phyloP scores from a whole-genome alignment of 129 eudicot species.

The Escallonia herrerae region DNA sequence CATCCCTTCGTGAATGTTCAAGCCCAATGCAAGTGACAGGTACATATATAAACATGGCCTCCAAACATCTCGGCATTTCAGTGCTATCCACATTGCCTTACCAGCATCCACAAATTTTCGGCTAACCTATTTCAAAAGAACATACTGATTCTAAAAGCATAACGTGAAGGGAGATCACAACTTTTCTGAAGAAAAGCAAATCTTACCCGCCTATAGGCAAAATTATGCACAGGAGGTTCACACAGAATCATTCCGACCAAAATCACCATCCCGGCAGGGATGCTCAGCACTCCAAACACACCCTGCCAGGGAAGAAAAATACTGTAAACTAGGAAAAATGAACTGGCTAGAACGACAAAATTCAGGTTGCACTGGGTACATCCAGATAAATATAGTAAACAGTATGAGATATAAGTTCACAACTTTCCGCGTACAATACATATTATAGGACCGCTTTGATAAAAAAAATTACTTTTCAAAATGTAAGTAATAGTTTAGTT shows the following conservation, averaged over 20 bases:
- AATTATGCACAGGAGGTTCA: conserved; percentile 47
- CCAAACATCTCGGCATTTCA: conserved; percentile 76
- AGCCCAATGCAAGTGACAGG: conserved; percentile 65
- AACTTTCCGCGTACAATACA: too few species aligned
- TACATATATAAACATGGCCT: conserved; percentile 94
- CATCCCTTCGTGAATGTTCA: conserved; percentile 85
- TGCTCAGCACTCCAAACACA: conserved; percentile 65
- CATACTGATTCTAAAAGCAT: not conserved
- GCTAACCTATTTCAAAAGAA: conserved; percentile 38
- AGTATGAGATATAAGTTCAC: not conserved
- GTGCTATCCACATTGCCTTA: conserved; percentile 68
- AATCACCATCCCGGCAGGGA: conserved; percentile 58
- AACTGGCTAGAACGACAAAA: not conserved
- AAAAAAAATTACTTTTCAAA: too few species aligned
- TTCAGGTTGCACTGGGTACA: not conserved
- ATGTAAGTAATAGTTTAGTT: too few species aligned
- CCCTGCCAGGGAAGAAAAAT: conserved; percentile 35
- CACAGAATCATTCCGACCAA: conserved; percentile 61
- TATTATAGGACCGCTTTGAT: too few species aligned
- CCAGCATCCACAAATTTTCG: conserved; percentile 65
- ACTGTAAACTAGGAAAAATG: not conserved
- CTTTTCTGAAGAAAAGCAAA: conserved; percentile 1
- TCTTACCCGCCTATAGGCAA: conserved; percentile 61
- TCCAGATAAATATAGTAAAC: not conserved
- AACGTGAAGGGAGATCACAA: not conserved